These are phyloP conservation scores for Gloeopeniophorella convolvens DNA, from an alignment of 768 basidiomycete species.

Conservation along the genomic window DNA sequence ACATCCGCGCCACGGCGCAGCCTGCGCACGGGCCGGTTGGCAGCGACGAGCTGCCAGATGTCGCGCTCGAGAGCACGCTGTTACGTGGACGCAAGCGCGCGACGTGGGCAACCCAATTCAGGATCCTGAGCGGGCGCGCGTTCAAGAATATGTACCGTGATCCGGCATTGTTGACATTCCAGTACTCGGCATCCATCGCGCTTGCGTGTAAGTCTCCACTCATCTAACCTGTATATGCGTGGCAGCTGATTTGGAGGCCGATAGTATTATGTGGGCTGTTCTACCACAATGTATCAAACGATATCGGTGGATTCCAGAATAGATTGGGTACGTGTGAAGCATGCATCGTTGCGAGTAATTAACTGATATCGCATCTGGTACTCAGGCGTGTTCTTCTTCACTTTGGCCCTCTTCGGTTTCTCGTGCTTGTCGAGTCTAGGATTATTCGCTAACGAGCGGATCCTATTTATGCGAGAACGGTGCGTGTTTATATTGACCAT, in stretches of 20 bases:
- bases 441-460: conserved; percentile 89
- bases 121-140: conserved; percentile 88
- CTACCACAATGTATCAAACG: conserved; percentile 84
- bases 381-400: conserved; percentile 91
- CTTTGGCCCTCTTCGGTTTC: conserved; percentile 94
- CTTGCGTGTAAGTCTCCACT: conserved; percentile 62
- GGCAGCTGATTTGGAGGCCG: conserved; percentile 3
- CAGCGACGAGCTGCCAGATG: conserved; percentile 53
- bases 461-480: conserved; percentile 98
- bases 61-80: conserved; percentile 58
- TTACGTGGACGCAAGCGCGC: conserved; percentile 75
- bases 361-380: background rate
- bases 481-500: conserved; percentile 29
- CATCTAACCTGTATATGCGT: background rate
- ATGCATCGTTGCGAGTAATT: background rate
- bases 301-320: conserved; percentile 97
- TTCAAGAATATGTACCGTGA: conserved; percentile 99
- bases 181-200: conserved; percentile 79
- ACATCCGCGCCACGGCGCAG: conserved; percentile 44
- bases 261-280: conserved; percentile 89
- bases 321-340: conserved; percentile 59
- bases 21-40: conserved; percentile 27
- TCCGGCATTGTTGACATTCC: conserved; percentile 83
- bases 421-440: conserved; percentile 92
- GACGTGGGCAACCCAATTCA: conserved; percentile 84